Evolutionary conservation across 2,329 filamentous ascomycete species (phyloP), one percentile per base, ranked within the genome.

Genomic region (Penicillium verrucosum): DNA sequence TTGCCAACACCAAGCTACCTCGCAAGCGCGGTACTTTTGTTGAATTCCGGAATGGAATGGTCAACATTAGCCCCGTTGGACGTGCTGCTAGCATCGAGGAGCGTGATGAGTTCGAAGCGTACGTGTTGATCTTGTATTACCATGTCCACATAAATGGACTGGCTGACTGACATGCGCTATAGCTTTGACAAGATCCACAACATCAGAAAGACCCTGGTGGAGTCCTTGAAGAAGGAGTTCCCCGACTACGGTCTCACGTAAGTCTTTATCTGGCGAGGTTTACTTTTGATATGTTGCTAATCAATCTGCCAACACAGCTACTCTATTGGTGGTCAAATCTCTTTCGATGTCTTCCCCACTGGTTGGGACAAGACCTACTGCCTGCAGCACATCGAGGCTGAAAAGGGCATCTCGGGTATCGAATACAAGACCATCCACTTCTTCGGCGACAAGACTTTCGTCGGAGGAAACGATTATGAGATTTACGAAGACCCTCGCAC

Each of bases 361-460:
- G 94, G 94, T 70, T 99, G 94, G 94, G 94, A 99, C 80, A 99
- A 97, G 86, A 96, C 90, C 10, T 99, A 96, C 83, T 97, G 92
- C 80, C 82, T 97, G 65, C 81, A 85, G 67, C 92, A 97, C 77
- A 81, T 97, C 60, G 90, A 94, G 78, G 83, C 83, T 62, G 92
- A 97, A 75, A 87, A 85, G 69, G 87, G 88, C 60, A 80, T 95
- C 61, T 73, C 73, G 8, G 78, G 78, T 5, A 64, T 76, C 47
- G 78, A 86, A 25, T 97, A 93, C 81, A 90, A 85, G 65, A 93
- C 85, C 43, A 89, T 97, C 66, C 94, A 97, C 81, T 97, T 97
- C 84, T 99, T 97, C 70, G 94, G 94, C 64, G 94, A 99, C 82
- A 99, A 97, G 87, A 90, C 90, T 27, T 87, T 85, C 72, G 77